Conservation (phyloP, 129 eudicot species). For the Centrapalus pauciflorus region DNA sequence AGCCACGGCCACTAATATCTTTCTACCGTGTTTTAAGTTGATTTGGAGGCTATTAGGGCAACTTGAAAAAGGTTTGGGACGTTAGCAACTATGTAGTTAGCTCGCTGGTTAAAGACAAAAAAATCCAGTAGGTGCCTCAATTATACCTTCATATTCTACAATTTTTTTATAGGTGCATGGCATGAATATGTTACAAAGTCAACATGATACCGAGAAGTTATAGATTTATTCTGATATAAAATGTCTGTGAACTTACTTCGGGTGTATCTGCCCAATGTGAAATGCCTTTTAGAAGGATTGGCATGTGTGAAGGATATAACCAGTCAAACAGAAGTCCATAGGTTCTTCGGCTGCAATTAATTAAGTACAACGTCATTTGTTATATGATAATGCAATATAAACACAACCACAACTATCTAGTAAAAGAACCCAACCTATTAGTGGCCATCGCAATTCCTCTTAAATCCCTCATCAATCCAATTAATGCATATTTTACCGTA, state of each 20-base stretch:
- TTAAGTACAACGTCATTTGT: background rate
- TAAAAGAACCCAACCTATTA: slow-evolving; percentile 49
- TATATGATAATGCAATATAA: background rate
- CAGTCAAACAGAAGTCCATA: slow-evolving; percentile 96
- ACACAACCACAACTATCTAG: background rate
- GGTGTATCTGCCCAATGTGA: slow-evolving; percentile 99
- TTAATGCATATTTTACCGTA: slow-evolving; percentile 68
- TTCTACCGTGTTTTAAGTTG: too few relatives aligned
- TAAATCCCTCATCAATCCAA: slow-evolving; percentile 94
- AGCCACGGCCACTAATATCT: too few relatives aligned
- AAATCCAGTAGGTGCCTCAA: too few relatives aligned
- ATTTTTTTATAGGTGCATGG: too few relatives aligned
- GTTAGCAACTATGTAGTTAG: too few relatives aligned
- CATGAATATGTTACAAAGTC: too few relatives aligned
- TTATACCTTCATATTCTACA: too few relatives aligned
- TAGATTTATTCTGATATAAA: background rate
- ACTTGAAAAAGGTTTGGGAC: too few relatives aligned
- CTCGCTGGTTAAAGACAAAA: too few relatives aligned
- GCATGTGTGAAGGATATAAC: slow-evolving; percentile 95
- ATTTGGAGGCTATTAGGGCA: too few relatives aligned
- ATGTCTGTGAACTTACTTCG: slow-evolving; percentile 46
- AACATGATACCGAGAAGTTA: background rate
- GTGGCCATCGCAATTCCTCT: slow-evolving; percentile 98
- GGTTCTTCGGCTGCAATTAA: slow-evolving; percentile 74
- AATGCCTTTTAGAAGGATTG: slow-evolving; percentile 80